These are phyloP conservation scores for Fusarium verrucosum DNA, from an alignment of 2,329 filamentous ascomycete species.

Conservation along the genomic window DNA sequence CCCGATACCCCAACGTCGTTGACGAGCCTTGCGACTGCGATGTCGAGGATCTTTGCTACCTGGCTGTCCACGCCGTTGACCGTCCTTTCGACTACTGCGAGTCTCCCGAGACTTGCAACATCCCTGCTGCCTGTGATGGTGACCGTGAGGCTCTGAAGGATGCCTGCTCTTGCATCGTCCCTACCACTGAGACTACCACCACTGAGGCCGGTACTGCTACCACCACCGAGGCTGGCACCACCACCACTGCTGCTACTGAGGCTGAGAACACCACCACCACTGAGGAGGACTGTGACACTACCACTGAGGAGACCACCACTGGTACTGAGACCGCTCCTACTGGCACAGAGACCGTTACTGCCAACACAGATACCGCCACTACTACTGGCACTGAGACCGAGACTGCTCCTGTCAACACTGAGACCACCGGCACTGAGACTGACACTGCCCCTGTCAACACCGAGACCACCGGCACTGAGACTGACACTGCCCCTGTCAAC, in stretches of 20 bases:
- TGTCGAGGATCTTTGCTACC: slow-evolving; percentile 4
- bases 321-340: neutral
- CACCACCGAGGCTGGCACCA: slow-evolving; percentile 10
- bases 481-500: neutral
- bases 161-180: neutral
- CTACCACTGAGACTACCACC: neutral
- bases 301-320: slow-evolving; percentile 4
- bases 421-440: neutral
- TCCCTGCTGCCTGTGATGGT: neutral
- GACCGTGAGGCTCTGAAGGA: neutral
- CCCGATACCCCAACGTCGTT: fast-evolving
- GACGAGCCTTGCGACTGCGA: slow-evolving; percentile 18
- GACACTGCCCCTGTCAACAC: slow-evolving; percentile 12
- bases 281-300: slow-evolving; percentile 2
- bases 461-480: neutral
- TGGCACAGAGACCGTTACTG: slow-evolving; percentile 16
- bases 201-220: neutral
- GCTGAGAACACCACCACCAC: slow-evolving; percentile 16
- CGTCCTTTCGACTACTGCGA: neutral
- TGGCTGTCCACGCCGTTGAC: neutral
- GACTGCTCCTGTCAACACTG: neutral
- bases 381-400: slow-evolving; percentile 15
- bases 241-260: slow-evolving; percentile 13
- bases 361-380: slow-evolving; percentile 8
- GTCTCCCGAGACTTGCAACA: fast-evolving